Evolutionary conservation across 257 asterid species (phyloP).

Genomic region (Lantana camara): DNA sequence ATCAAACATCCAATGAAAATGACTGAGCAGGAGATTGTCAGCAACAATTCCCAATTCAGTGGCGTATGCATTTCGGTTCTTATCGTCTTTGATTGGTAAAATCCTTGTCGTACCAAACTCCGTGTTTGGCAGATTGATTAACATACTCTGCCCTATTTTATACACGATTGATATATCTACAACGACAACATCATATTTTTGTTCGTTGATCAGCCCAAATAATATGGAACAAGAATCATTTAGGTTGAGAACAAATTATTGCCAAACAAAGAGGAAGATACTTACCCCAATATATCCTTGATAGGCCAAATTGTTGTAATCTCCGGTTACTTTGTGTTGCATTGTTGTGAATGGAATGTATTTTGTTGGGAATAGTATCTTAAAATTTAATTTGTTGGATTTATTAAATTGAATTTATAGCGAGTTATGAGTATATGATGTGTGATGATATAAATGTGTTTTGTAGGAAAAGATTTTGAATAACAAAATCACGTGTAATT

Average conservation of each 20-base stretch:
- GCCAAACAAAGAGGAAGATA: neutral
- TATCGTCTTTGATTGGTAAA: slow-evolving; percentile 29
- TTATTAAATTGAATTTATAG: no score
- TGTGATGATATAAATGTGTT: no score
- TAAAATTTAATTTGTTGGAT: no score
- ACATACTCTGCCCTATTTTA: slow-evolving; percentile 39
- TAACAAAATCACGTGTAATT: no score
- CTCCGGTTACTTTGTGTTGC: slow-evolving; percentile 19
- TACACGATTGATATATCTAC: slow-evolving; percentile 43
- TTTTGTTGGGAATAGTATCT: no score
- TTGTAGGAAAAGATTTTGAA: no score
- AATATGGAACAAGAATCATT: no score
- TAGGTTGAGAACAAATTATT: no score
- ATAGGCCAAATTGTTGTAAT: slow-evolving; percentile 26
- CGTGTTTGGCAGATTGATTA: slow-evolving; percentile 44
- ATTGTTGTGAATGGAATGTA: neutral
- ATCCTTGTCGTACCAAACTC: slow-evolving; percentile 42
- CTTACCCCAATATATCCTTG: slow-evolving; percentile 36
- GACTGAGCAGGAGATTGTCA: slow-evolving; percentile 36
- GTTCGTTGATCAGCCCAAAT: slow-evolving; percentile 9
- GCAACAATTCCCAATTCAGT: slow-evolving; percentile 41
- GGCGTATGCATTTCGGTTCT: slow-evolving; percentile 33
- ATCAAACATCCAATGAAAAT: slow-evolving; percentile 32
- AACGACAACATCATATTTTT: slow-evolving; percentile 42
- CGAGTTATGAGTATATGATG: no score